phyloP scores from a whole-genome alignment of 805 yeast genomes.

The Cyberlindnera galapagoensis region DNA sequence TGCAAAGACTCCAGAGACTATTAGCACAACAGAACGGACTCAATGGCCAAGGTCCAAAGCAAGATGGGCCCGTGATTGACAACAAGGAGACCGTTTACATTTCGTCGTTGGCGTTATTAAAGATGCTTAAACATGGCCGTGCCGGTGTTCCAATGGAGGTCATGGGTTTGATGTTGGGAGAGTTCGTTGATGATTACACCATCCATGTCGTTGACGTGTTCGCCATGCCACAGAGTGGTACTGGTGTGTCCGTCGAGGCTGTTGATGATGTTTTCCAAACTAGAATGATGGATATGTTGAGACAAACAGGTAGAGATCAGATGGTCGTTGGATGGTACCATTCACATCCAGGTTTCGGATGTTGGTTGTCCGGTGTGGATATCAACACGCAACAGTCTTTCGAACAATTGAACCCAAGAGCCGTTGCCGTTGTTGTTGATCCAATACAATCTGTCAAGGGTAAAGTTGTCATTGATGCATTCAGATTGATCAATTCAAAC shows the following conservation, averaged over 20 bases:
- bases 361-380: conserved; percentile 98
- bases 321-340: conserved; percentile 99
- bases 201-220: conserved; percentile 96
- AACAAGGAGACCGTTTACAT: conserved; percentile 95
- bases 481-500: conserved; percentile 85
- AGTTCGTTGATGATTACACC: conserved; percentile 94
- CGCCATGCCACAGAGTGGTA: conserved; percentile 99
- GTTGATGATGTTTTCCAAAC: conserved; percentile 99
- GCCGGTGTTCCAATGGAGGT: conserved; percentile 86
- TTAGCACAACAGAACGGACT: conserved; percentile 35
- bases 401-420: conserved; percentile 90
- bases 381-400: conserved; percentile 97
- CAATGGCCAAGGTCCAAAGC: conserved; percentile 40
- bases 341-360: conserved; percentile 99
- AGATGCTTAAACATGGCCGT: conserved; percentile 97
- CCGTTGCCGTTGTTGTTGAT: conserved; percentile 97
- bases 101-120: conserved; percentile 88
- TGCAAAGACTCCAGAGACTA: conserved; percentile 38
- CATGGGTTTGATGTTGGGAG: conserved; percentile 99
- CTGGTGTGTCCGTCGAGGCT: conserved; percentile 98
- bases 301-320: conserved; percentile 98
- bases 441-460: conserved; percentile 99
- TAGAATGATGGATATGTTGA: conserved; percentile 98
- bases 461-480: conserved; percentile 97
- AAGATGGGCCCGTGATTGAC: conserved; percentile 82